phyloP scores from a whole-genome alignment of 345 rosid species.

The Psidium guajava region DNA sequence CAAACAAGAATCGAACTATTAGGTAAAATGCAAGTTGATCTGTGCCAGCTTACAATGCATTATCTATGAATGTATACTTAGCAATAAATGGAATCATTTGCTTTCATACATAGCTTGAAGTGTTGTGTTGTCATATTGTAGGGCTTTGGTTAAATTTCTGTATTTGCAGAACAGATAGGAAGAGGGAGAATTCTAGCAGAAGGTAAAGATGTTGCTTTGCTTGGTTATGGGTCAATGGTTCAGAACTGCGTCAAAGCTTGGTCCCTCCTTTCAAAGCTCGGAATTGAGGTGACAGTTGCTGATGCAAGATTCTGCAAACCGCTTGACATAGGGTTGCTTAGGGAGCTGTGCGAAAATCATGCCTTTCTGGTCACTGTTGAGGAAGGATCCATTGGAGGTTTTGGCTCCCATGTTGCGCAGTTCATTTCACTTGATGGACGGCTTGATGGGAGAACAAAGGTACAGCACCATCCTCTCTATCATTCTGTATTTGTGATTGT shows the following conservation, averaged over 20 bases:
- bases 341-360: slow-evolving; percentile 65
- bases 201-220: slow-evolving; percentile 81
- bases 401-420: slow-evolving; percentile 86
- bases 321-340: slow-evolving; percentile 62
- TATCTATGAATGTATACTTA: not conserved
- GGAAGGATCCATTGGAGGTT: slow-evolving; percentile 91
- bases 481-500: not conserved
- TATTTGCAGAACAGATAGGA: slow-evolving; percentile 55
- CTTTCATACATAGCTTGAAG: not conserved
- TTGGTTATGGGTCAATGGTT: slow-evolving; percentile 91
- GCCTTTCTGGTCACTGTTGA: slow-evolving; percentile 65
- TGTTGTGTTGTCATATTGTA: not conserved
- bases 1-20: not conserved
- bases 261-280: slow-evolving; percentile 68
- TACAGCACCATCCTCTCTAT: slow-evolving; percentile 1
- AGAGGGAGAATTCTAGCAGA: slow-evolving; percentile 62
- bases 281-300: slow-evolving; percentile 78
- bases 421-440: slow-evolving; percentile 85
- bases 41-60: not conserved
- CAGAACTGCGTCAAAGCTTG: slow-evolving; percentile 84
- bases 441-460: slow-evolving; percentile 78
- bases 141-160: not conserved
- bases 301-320: slow-evolving; percentile 98
- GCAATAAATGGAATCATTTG: not conserved
- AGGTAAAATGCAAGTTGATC: not conserved